Base-by-base conservation (phyloP, 1,284 basidiomycete genomes). In the Apiotrichum laibachii region DNA sequence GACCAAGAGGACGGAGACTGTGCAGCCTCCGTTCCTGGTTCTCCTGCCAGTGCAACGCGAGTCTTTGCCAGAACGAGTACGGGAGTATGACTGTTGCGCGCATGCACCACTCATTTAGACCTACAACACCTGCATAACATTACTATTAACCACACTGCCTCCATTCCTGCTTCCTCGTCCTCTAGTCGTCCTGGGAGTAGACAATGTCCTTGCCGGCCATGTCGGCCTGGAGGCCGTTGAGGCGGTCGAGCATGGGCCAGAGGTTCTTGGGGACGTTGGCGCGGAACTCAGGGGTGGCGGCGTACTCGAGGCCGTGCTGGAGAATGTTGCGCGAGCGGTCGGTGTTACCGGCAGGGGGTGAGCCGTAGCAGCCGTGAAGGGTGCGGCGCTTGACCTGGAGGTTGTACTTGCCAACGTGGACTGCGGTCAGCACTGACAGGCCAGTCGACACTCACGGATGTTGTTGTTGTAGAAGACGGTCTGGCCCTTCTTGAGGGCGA, bases 391-490 rank as follows among this genome's bases (percentile, higher is more conserved):
- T 81, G 22, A 75, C 72, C 34, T 72, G 72, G 1, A 83, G 78
- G 62, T 82, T 81, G 73, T 91, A 91, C 18, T 67, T 65, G 40
- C 67, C 67, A 37, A 64, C 61, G 54, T 62, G 64, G 42, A 67
- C 59, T 60, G 53, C 37, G 13, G 54, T 62, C 33, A 58, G 56
- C 19, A 10, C 26, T 7, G 42, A 15, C 13, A 35, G 31, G 10
- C 12, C 8, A n/a, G 22, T 37, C 31, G 16, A 5, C 11, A 64
- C 66, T 90, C 88, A 34, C 91, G 78, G 62, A 91, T 88, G 68
- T 91, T 88, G 68, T 84, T 86, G 70, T 89, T 89, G 75, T 91
- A 91, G 74, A 90, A 90, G 15, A 88, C 87, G 0, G 86, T 87
- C 64, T 92, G 86, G 0, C 89, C 89, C 1, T 81, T 81, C 70